These are phyloP conservation scores for Ceratobasidium sp. DNA, from an alignment of 1,284 basidiomycete genomes.

Conservation along the genomic window DNA sequence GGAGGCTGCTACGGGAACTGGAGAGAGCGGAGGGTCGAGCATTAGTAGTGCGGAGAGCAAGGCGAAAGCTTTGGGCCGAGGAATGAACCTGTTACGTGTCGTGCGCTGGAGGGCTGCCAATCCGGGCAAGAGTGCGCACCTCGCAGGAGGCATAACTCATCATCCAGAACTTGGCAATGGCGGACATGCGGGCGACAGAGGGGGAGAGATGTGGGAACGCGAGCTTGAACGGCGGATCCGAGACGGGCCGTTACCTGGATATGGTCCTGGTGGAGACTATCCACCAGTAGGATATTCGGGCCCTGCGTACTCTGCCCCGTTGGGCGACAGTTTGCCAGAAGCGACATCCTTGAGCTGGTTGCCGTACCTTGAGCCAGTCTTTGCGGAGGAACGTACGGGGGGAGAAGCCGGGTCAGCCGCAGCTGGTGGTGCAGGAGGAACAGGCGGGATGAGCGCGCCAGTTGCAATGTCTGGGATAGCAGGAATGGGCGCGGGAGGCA, in stretches of 20 bases:
- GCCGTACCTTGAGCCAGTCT: slow-evolving; percentile 33
- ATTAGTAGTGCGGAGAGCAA: background rate
- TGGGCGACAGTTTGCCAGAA: slow-evolving; percentile 32
- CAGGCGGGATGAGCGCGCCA: background rate
- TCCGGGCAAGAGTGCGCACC: background rate
- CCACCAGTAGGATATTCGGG: background rate
- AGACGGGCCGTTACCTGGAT: background rate
- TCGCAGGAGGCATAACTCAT: too few relatives aligned
- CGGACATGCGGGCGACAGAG: background rate
- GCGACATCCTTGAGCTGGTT: slow-evolving; percentile 32
- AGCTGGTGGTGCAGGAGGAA: too few relatives aligned
- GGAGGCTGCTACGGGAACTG: background rate
- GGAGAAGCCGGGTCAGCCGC: too few relatives aligned
- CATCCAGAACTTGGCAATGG: background rate
- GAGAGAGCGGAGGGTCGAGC: background rate
- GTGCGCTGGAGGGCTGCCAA: slow-evolving; percentile 13
- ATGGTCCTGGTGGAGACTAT: too few relatives aligned
- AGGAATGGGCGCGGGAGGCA: background rate
- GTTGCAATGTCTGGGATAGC: background rate
- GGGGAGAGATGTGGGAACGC: slow-evolving; percentile 24
- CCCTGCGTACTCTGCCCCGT: background rate
- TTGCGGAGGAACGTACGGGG: slow-evolving; percentile 20
- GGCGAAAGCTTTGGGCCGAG: background rate
- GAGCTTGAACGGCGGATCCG: slow-evolving; percentile 20
- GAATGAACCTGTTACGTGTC: slow-evolving; percentile 5